phyloP scores from a whole-genome alignment of 139 green algal genomes.

The Asterochloris erici region DNA sequence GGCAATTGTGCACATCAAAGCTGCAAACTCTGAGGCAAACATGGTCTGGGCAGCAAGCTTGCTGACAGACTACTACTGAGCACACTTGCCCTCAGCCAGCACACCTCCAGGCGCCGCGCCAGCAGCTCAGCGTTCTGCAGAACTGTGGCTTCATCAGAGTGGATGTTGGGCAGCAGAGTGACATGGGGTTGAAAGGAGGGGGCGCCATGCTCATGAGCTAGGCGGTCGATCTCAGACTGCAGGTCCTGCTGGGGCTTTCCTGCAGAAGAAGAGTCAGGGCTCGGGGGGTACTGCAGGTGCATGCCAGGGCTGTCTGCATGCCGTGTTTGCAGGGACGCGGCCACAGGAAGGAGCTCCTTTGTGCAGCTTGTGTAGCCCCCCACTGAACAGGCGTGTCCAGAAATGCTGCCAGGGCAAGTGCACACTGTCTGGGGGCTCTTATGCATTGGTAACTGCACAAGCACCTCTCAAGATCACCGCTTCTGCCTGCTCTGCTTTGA shows the following conservation, averaged over 20 bases:
- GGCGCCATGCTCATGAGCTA: constrained; percentile 4
- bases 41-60: neutral
- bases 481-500: too few species aligned
- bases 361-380: neutral
- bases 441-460: too few species aligned
- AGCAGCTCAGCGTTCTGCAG: neutral
- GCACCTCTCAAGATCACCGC: too few species aligned
- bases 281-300: too few species aligned
- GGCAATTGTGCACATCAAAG: neutral
- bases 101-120: neutral
- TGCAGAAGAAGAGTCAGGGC: neutral
- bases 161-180: neutral
- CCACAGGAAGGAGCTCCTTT: neutral
- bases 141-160: neutral
- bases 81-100: neutral
- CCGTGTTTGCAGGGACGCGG: neutral
- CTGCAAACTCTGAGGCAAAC: neutral
- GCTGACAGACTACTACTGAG: neutral
- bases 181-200: constrained; percentile 12
- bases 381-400: neutral
- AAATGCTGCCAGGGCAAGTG: too few species aligned
- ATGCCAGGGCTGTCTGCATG: neutral
- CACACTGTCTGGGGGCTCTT: too few species aligned
- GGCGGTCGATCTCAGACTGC: constrained; percentile 3
- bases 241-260: neutral